Conservation (phyloP, 1,284 basidiomycete genomes). For the Malassezia dermatis region DNA sequence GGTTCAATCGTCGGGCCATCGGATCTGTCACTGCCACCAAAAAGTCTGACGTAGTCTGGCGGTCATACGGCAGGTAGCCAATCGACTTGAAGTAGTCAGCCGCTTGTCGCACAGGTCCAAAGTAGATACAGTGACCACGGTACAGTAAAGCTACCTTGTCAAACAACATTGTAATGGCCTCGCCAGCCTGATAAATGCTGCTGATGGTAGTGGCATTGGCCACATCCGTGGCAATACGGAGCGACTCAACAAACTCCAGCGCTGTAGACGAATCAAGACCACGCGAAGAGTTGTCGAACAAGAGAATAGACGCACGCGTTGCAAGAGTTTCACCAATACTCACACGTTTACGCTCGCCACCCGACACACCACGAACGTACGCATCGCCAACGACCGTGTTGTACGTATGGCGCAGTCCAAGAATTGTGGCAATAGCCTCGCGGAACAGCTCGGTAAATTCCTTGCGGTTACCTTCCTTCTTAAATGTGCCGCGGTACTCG, state of each 20-base stretch:
- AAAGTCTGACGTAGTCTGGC: conserved; percentile 40
- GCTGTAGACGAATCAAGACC: conserved; percentile 39
- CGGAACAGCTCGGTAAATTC: conserved; percentile 22
- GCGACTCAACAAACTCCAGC: conserved; percentile 32
- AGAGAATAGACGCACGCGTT: conserved; percentile 27
- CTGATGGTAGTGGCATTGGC: conserved; percentile 22
- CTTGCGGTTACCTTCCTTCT: conserved; percentile 14
- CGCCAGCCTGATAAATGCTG: conserved; percentile 40
- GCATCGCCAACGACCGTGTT: conserved; percentile 48
- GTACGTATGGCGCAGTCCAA: conserved; percentile 36
- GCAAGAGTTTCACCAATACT: conserved; percentile 48
- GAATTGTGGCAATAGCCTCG: conserved; percentile 33
- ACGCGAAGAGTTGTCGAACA: conserved; percentile 38
- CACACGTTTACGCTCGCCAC: conserved; percentile 50
- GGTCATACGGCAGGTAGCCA: conserved; percentile 50
- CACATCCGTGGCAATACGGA: conserved; percentile 33
- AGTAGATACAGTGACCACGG: conserved; percentile 44
- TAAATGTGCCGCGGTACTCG: conserved; percentile 19
- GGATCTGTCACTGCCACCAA: conserved; percentile 50
- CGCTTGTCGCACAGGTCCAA: conserved; percentile 28
- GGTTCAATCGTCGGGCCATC: conserved; percentile 47
- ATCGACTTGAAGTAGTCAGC: conserved; percentile 33
- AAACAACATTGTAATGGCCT: conserved; percentile 31
- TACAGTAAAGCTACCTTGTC: conserved; percentile 40
- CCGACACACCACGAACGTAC: conserved; percentile 42